Percentiles rank a stretch among this genome's conserved stretches.
phyloP scores from a whole-genome alignment of 2,329 filamentous ascomycete genomes.

The Neocatenulostroma microsporum region DNA sequence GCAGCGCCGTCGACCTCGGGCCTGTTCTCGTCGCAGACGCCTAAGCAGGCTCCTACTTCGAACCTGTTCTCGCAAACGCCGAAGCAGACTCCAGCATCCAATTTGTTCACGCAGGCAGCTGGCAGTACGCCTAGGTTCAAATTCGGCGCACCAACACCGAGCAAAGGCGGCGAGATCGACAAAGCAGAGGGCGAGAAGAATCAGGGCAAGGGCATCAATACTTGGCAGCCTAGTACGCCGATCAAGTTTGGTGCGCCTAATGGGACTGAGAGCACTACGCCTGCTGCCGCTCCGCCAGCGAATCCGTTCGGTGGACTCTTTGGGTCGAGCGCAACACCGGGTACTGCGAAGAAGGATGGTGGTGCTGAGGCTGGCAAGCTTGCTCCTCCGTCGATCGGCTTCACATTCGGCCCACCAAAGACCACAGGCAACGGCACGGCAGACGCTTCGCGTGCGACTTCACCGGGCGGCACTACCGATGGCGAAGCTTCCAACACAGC shows the following conservation, averaged over 20 bases:
- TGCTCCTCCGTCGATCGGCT: conserved; percentile 24
- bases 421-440: conserved; percentile 30
- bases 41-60: conserved; percentile 1
- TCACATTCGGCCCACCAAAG: conserved; percentile 30
- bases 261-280: conserved; percentile 12
- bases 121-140: conserved; percentile 6
- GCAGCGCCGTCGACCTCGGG: conserved; percentile 4
- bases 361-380: conserved; percentile 14
- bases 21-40: conserved; percentile 5
- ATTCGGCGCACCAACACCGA: conserved; percentile 4
- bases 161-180: conserved; percentile 4
- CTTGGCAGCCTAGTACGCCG: conserved; percentile 41
- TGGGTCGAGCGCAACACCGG: conserved; percentile 7
- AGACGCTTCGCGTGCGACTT: conserved; percentile 39
- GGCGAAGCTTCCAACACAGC: conserved; percentile 12
- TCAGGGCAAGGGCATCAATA: conserved; percentile 32
- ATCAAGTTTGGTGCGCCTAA: conserved; percentile 38
- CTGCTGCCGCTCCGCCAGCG: conserved; percentile 12
- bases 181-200: conserved; percentile 15
- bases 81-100: not conserved
- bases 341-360: conserved; percentile 3
- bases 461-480: conserved; percentile 40
- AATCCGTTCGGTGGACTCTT: conserved; percentile 14
- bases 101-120: not conserved
- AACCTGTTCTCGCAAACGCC: conserved; percentile 2